Conservation (phyloP, 2,329 filamentous ascomycete genomes). For the Beauveria rudraprayagi region DNA sequence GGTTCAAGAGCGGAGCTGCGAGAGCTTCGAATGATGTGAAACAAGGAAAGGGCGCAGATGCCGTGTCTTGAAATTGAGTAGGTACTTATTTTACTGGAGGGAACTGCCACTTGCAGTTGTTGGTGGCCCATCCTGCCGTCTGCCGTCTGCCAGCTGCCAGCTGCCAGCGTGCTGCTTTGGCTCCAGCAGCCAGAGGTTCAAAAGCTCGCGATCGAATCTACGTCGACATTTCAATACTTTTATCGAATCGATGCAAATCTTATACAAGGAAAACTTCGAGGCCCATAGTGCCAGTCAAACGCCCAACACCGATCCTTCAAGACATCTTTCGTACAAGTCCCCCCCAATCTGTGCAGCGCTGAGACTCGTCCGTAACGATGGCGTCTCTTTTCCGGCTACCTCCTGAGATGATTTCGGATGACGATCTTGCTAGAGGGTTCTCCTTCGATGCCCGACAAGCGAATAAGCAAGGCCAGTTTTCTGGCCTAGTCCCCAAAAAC, state of each 20-base stretch:
- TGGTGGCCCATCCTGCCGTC: background rate
- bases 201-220: background rate
- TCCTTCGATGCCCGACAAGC: constrained; percentile 13
- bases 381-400: background rate
- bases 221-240: background rate
- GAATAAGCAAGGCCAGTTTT: constrained; percentile 16
- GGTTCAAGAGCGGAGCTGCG: too few relatives aligned
- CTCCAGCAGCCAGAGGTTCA: background rate
- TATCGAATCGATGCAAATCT: background rate
- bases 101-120: background rate
- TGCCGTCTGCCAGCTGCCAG: background rate
- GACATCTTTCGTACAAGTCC: background rate
- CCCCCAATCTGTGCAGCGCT: background rate
- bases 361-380: background rate
- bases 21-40: background rate
- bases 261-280: too few relatives aligned
- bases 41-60: background rate
- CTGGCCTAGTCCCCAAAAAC: background rate
- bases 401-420: constrained; percentile 12
- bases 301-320: background rate
- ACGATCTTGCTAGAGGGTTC: constrained; percentile 13
- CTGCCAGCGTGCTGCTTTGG: background rate
- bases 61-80: background rate
- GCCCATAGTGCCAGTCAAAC: background rate
- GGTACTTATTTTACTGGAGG: background rate